A percentile compares a stretch with the other conserved stretches of the same genome.
These are phyloP conservation scores for Mucor velutinosus DNA, from an alignment of 371 early-diverging fungal genomes.

Conservation along the genomic window DNA sequence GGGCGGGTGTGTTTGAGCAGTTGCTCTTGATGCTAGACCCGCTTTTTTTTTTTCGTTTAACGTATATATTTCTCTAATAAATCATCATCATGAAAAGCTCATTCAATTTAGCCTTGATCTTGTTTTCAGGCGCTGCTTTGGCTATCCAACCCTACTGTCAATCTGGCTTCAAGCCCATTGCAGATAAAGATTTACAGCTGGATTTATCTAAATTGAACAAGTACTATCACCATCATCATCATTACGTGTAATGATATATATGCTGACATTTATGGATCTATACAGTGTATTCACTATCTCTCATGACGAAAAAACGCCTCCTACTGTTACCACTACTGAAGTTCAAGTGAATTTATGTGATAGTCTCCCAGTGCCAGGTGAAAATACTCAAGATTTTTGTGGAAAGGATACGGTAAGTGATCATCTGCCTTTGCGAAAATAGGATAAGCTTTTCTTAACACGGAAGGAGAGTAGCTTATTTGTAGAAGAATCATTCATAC, in stretches of 20 bases:
- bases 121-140: conserved; percentile 11
- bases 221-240: conserved; percentile 18
- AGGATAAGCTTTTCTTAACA: conserved; percentile 3
- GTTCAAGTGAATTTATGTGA: conserved; percentile 33
- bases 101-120: conserved; percentile 9
- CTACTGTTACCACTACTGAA: conserved; percentile 12
- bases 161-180: conserved; percentile 28
- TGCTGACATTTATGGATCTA: neutral
- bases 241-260: neutral
- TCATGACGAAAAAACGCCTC: conserved; percentile 20
- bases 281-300: conserved; percentile 22
- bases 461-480: conserved; percentile 16
- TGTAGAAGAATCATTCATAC: conserved; percentile 22
- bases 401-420: conserved; percentile 26
- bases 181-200: conserved; percentile 18
- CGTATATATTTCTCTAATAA: neutral
- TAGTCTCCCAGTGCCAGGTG: conserved; percentile 21
- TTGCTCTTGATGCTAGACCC: neutral
- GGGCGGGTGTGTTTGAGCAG: neutral
- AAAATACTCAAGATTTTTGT: conserved; percentile 19
- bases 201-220: conserved; percentile 32
- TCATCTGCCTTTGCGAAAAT: neutral
- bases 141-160: conserved; percentile 31
- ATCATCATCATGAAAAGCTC: conserved; percentile 8
- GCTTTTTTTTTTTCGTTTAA: conserved; percentile 3